A percentile compares a stretch with the other conserved stretches of the same genome.
phyloP scores from a whole-genome alignment of 208 protist species.

The Herpetomonas tarakana region DNA sequence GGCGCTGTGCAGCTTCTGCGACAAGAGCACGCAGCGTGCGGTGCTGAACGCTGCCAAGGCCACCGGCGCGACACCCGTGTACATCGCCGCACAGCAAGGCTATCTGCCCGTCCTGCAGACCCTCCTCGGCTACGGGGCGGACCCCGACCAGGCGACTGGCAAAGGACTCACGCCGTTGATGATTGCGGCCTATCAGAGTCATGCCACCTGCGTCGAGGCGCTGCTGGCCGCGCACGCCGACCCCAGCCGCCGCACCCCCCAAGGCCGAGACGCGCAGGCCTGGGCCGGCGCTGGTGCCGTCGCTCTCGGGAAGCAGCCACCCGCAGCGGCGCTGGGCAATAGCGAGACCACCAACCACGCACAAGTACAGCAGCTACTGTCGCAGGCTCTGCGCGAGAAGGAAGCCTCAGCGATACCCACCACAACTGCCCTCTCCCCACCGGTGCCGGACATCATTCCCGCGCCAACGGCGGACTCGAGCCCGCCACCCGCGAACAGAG shows the following conservation, averaged over 20 bases:
- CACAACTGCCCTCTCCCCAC: not conserved
- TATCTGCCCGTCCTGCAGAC: constrained; percentile 10
- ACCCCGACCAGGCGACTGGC: constrained; percentile 7
- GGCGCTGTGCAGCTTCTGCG: constrained; percentile 12
- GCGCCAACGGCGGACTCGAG: not conserved
- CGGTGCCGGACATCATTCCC: not conserved
- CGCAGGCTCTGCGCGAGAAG: no score
- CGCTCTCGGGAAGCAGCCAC: not conserved
- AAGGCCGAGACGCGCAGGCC: constrained; percentile 16
- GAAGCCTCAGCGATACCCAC: no score
- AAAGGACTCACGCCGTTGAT: constrained; percentile 36
- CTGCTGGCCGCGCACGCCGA: constrained; percentile 22
- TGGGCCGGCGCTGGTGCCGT: constrained; percentile 24
- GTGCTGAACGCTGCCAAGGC: constrained; percentile 4
- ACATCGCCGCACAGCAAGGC: constrained; percentile 26
- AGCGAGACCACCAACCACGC: not conserved
- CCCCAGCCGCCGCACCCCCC: constrained; percentile 3
- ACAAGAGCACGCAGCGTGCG: constrained; percentile 12
- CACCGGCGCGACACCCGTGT: constrained; percentile 21
- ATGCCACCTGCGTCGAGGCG: constrained; percentile 12
- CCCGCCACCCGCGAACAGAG: no score
- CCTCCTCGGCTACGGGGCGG: constrained; percentile 8
- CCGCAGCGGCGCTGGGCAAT: not conserved
- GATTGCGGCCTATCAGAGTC: constrained; percentile 32
- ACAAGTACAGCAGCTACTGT: not conserved